Base-by-base conservation (phyloP, 768 basidiomycete species). In the Auricularia heimuer region DNA sequence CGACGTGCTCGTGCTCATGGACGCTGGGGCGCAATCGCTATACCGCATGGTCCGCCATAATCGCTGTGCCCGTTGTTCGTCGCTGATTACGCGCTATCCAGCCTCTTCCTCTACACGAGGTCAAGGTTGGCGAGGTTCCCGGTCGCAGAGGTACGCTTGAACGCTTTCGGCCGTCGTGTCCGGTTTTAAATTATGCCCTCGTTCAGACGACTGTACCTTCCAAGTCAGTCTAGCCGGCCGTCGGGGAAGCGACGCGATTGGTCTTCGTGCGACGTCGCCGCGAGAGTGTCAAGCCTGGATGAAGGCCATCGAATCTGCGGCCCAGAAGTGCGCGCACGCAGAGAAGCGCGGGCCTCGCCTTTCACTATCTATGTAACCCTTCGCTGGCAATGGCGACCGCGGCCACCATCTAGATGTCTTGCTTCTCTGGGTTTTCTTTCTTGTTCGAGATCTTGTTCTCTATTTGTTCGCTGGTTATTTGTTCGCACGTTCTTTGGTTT, bases 1-100 rank as follows among this genome's bases (percentile, higher is more conserved):
- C 70, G 96, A 98, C 71, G 89, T 96, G 51, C 73, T 98, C 60
- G 85, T 98, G 3, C 79, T 98, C 65, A 88, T 92, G 21, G 92
- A 94, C 68, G 87, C 86, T 37, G 74, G 75, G 0, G 82, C 82
- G 34, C 85, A 82, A 67, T 85, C 84, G 12, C 72, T 96, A 14
- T 95, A 95, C 74, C 84, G 90, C 45, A 89, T 94, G 85, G 94
- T 94, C 63, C 69, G 86, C 76, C 4, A 24, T 29, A 3, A 16
- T 14, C 29, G 54, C 36, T 45, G 11, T 33, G 39, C n/a, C 24
- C 18, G 21, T 29, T 16, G 34, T 33, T 12, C 14, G 44, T 29
- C 18, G 51, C 37, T 18, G 47, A 29, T 37, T 21, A 6, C 61
- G n/a, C 29, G 29, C 56, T 56, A 24, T 51, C 29, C 67, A 90